Conservation (phyloP, 2,329 filamentous ascomycete genomes). For the Exophiala sp. region DNA sequence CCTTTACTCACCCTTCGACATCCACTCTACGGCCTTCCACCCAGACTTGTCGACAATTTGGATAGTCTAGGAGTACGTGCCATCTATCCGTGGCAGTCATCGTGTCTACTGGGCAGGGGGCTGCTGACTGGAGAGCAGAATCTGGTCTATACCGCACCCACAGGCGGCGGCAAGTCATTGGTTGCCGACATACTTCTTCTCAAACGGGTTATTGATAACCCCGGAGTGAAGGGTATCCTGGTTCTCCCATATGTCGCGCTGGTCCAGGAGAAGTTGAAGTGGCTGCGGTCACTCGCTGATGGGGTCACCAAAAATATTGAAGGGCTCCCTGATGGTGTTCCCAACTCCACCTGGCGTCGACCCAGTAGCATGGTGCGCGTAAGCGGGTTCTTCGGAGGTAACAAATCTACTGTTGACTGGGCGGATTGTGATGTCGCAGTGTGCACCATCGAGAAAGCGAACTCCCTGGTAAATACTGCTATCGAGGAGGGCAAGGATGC, state of each 20-base stretch:
- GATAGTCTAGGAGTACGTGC: slow-evolving; percentile 59
- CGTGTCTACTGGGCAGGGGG: slow-evolving; percentile 62
- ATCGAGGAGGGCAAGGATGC: slow-evolving; percentile 64
- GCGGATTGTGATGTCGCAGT: slow-evolving; percentile 70
- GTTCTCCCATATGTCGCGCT: slow-evolving; percentile 72
- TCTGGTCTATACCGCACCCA: slow-evolving; percentile 73
- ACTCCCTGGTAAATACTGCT: slow-evolving; percentile 64
- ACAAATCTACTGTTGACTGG: slow-evolving; percentile 62
- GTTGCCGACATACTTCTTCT: slow-evolving; percentile 69
- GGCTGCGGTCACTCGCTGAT: slow-evolving; percentile 62
- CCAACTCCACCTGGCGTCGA: slow-evolving; percentile 45
- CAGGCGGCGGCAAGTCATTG: slow-evolving; percentile 67
- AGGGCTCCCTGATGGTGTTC: slow-evolving; percentile 31
- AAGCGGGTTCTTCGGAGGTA: slow-evolving; percentile 69
- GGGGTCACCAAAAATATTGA: slow-evolving; percentile 46
- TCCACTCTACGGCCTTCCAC: slow-evolving; percentile 57
- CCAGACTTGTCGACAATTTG: slow-evolving; percentile 58
- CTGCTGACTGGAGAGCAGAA: slow-evolving; percentile 61
- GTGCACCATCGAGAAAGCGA: slow-evolving; percentile 77
- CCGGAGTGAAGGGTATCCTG: slow-evolving; percentile 61
- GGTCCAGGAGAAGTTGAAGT: slow-evolving; percentile 72
- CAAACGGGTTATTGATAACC: slow-evolving; percentile 60
- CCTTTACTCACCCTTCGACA: slow-evolving; percentile 56
- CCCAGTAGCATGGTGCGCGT: slow-evolving; percentile 54
- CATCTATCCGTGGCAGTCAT: slow-evolving; percentile 76